Percentiles rank a stretch among this genome's conserved stretches.
These are phyloP conservation scores for Myrica gale DNA, from an alignment of 306 rosid species.

Conservation along the genomic window DNA sequence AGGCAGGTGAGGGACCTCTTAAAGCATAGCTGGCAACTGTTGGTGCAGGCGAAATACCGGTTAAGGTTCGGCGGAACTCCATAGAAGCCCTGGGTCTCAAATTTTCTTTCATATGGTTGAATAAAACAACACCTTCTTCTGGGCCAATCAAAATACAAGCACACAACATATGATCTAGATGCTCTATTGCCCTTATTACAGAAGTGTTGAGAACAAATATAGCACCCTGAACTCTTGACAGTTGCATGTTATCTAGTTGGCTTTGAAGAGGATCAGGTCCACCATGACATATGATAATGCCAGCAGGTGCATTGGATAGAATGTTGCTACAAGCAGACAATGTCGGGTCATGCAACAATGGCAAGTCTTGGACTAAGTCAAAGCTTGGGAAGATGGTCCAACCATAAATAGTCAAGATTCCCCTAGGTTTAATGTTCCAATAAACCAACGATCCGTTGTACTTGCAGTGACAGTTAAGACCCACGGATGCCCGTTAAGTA, in stretches of 20 bases:
- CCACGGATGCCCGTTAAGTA: constrained; percentile 29
- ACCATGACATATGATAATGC: neutral
- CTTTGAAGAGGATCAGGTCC: too few relatives aligned
- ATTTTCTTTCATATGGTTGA: too few relatives aligned
- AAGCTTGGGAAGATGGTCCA: neutral
- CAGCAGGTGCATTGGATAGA: neutral
- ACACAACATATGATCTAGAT: too few relatives aligned
- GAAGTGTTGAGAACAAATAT: neutral
- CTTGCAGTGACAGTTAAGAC: neutral
- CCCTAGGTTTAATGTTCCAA: neutral
- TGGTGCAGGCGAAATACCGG: neutral
- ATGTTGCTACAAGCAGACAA: too few relatives aligned
- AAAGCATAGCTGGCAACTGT: neutral
- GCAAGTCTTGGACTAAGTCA: neutral
- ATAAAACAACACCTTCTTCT: too few relatives aligned
- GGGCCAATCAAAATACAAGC: too few relatives aligned
- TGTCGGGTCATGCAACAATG: neutral
- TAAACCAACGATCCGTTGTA: neutral
- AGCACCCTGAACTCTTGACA: neutral
- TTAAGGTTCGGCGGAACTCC: neutral
- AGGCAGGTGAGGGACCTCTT: neutral
- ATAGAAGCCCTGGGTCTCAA: neutral
- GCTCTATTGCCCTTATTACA: too few relatives aligned
- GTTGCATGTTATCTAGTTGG: too few relatives aligned
- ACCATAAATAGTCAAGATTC: neutral